Base-by-base conservation (phyloP, 2,329 filamentous ascomycete species). In the Fusarium concolor region DNA sequence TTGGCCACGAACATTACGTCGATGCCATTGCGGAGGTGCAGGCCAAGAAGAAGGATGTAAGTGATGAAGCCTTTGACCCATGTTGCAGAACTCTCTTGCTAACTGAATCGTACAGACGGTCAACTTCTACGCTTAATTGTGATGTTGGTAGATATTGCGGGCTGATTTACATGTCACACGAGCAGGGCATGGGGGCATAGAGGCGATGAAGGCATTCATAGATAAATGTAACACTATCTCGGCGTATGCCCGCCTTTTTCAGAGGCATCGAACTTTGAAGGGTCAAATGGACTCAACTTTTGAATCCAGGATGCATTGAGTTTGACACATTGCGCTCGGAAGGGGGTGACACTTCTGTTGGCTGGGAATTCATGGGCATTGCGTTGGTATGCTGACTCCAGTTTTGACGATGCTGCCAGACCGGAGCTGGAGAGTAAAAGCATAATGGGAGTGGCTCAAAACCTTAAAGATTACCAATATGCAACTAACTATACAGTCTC, bases 21-120 rank as follows among this genome's bases (percentile, higher is more conserved):
- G 96, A 99, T 84, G 96, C 96, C 64, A 98, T 99, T 79, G 88
- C 94, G 37, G 96, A 99, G 82, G 96, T 99, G 74, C 93, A 94
- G 80, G 90, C 91, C 67, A 91, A 97, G 90, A 97, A 97, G 91
- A 96, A 96, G 88, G 93, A 96, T 68, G 86, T 88, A 74, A 83
- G 86, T 84, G 46, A 20, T 49, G 7, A 17, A 17, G n/a, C 2
- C 58, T 15, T 22, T 3, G 11, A n/a, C 20, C 7, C 20, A 3
- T 47, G 9, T 8, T 18, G 11, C 24, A 17, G 4, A 18, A 35
- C 10, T 6, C 26, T n/a, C 31, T 59, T 56, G 29, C 71, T 74
- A 68, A 74, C 41, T 11, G 29, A 39, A 11, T 17, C 41, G 7
- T 28, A 29, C 47, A 87, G 85, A 87, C 86, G 31, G 86, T 87